Base-by-base conservation (phyloP, 169 alveolate species). In the Plasmodium gaboni region DNA sequence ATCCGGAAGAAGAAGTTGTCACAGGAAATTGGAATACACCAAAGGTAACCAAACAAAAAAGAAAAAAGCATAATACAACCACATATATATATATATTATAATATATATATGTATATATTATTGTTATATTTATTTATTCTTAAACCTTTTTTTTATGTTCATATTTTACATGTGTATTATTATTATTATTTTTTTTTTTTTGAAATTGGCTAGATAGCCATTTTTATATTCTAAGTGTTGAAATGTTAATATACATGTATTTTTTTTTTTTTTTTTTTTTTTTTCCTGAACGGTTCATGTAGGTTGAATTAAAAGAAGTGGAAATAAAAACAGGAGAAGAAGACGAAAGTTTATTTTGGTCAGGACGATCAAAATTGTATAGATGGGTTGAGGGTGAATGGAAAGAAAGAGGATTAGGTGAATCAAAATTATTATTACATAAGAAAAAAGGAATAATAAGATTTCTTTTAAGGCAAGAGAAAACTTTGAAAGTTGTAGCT, bases 401-500 rank as follows among this genome's bases (percentile, higher is more conserved):
- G 99, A 98, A 98, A 92, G 99, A 98, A 92, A 93, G 99, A 60
- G 99, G 99, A 24, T 94, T 98, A 19, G 99, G 99, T 0, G 98
- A 98, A 64, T 94, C 98, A 26, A 98, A 97, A 93, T 94, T 98
- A 73, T 95, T 98, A 90, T 95, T 97, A 89, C 98, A 98, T 95
- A 98, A 96, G 88, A 96, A 96, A 15, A 94, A 97, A 2, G 97
- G 97, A 67, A 96, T 91, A 73, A 97, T 98, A 42, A 94, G 99
- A 86, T 97, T 97, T 91, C 91, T 98, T 10, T 93, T 98, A 74
- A 95, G 99, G 51, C 99, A 98, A 88, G 99, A 98, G 50, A 98
- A 97, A 93, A 98, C 99, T 4, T 92, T 97, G 72, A 98, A 98
- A 87, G 95, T 98, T 50, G 99, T 97, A 12, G 99, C 99, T 28